phyloP scores from a whole-genome alignment of 2,329 filamentous ascomycete genomes.

The Aspergillus amoenus region DNA sequence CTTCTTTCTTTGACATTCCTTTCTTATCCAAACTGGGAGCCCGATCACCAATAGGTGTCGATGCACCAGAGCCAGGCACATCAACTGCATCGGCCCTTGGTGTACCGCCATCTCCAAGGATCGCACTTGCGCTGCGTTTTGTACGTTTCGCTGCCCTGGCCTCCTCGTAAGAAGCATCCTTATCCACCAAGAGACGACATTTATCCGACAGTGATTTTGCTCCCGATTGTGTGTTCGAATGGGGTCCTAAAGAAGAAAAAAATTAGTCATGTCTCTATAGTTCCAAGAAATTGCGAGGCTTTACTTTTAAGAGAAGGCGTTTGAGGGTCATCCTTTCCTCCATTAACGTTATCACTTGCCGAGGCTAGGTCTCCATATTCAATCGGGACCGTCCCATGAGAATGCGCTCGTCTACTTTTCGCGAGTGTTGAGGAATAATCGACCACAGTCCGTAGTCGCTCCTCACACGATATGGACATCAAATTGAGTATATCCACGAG shows the following conservation, averaged over 20 bases:
- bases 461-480: constrained; percentile 78
- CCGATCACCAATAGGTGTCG: constrained; percentile 44
- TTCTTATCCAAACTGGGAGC: constrained; percentile 65
- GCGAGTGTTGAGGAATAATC: constrained; percentile 74
- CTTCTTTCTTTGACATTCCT: constrained; percentile 81
- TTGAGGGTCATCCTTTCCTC: constrained; percentile 38
- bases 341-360: constrained; percentile 27
- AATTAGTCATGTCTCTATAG: constrained; percentile 14
- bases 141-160: constrained; percentile 66
- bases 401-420: constrained; percentile 69
- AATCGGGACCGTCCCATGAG: constrained; percentile 74
- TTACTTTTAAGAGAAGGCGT: constrained; percentile 41
- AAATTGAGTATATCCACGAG: constrained; percentile 81
- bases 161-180: constrained; percentile 72
- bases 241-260: constrained; percentile 30
- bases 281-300: constrained; percentile 10
- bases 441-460: constrained; percentile 71
- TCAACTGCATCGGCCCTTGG: constrained; percentile 57
- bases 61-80: constrained; percentile 61
- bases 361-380: constrained; percentile 73
- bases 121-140: constrained; percentile 58
- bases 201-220: constrained; percentile 47
- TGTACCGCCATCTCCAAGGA: constrained; percentile 50
- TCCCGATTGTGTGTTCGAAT: constrained; percentile 40
- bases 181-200: constrained; percentile 62